These are phyloP conservation scores for Cladophialophora psammophila DNA, from an alignment of 2,329 filamentous ascomycete genomes.

Conservation along the genomic window DNA sequence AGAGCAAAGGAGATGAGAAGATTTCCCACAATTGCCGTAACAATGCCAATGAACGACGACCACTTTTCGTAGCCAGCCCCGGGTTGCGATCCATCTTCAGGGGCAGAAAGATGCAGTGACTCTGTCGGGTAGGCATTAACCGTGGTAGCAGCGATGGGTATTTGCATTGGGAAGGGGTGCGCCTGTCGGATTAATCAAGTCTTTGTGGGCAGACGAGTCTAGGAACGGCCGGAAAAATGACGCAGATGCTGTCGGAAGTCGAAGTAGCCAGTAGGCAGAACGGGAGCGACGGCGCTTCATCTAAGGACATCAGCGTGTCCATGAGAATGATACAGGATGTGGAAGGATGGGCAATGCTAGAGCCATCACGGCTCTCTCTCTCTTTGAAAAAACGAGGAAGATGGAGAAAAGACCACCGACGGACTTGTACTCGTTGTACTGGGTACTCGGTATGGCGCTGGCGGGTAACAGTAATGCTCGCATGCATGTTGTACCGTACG, in stretches of 20 bases:
- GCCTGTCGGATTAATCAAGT: neutral
- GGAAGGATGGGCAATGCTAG: neutral
- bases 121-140: conserved; percentile 7
- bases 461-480: neutral
- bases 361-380: neutral
- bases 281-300: neutral
- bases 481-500: neutral
- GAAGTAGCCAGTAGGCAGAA: neutral
- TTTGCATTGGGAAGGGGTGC: conserved; percentile 25
- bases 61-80: conserved; percentile 55
- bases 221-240: conserved; percentile 2
- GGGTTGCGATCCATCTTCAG: conserved; percentile 11
- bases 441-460: neutral
- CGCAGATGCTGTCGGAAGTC: conserved; percentile 1
- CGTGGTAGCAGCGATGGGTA: conserved; percentile 4
- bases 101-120: neutral
- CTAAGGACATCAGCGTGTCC: conserved; percentile 8
- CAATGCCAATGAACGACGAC: conserved; percentile 94
- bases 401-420: neutral
- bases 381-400: neutral
- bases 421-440: neutral
- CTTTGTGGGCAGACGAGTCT: neutral
- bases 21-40: conserved; percentile 91
- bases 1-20: conserved; percentile 92
- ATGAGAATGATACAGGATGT: neutral